Evolutionary conservation across 768 basidiomycete species (phyloP).

Genomic region (Rhizopogon vinicolor): DNA sequence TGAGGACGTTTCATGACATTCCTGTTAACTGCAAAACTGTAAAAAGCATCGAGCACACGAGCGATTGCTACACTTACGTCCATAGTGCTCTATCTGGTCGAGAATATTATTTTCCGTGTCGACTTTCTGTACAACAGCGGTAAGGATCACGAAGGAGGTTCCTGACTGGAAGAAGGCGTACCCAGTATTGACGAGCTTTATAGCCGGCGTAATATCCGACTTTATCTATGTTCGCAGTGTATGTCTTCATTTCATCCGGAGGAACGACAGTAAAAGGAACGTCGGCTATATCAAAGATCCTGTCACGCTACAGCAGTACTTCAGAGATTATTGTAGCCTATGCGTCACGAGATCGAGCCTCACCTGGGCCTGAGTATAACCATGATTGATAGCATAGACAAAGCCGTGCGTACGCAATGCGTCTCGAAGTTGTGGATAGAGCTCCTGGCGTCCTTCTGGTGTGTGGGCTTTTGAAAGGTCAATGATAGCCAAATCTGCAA

Average conservation of each 20-base stretch:
- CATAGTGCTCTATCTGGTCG: slow-evolving; percentile 44
- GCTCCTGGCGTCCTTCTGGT: slow-evolving; percentile 3
- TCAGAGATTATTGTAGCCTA: background rate
- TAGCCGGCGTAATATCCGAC: slow-evolving; percentile 43
- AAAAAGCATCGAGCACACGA: background rate
- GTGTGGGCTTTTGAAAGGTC: slow-evolving; percentile 3
- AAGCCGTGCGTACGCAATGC: slow-evolving; percentile 27
- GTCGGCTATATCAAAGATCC: slow-evolving; percentile 46
- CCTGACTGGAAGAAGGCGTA: slow-evolving; percentile 12
- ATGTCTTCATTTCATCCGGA: slow-evolving; percentile 38
- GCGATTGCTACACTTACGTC: slow-evolving; percentile 22
- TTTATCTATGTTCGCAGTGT: slow-evolving; percentile 34
- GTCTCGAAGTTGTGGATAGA: slow-evolving; percentile 4
- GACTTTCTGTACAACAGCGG: slow-evolving; percentile 27
- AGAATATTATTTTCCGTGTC: slow-evolving; percentile 29
- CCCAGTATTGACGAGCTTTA: slow-evolving; percentile 45
- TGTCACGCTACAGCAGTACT: slow-evolving; percentile 27
- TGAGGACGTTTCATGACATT: slow-evolving; percentile 19
- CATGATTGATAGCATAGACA: slow-evolving; percentile 48
- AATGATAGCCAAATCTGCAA: slow-evolving; percentile 5
- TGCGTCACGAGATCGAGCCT: background rate
- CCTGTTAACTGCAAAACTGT: slow-evolving; percentile 25
- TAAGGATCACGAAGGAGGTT: background rate
- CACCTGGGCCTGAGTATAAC: slow-evolving; percentile 38
- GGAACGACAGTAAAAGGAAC: slow-evolving; percentile 36